Evolutionary conservation across 192 early-diverging fungal genomes (phyloP).

Genomic region (Backusella morwellensis): DNA sequence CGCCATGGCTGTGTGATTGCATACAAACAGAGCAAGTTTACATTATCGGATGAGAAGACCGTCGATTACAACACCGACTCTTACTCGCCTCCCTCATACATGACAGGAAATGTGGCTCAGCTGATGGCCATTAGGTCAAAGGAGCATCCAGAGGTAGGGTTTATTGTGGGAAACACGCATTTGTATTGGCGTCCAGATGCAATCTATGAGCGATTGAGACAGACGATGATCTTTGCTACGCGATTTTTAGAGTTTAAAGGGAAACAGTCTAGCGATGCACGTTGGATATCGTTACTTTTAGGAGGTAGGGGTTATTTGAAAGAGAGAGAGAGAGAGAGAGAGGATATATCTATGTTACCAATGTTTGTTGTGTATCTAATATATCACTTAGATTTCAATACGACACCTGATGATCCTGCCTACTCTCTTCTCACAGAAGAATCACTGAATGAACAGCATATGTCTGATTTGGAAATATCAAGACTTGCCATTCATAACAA

Average conservation of each 20-base stretch:
- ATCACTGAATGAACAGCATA: constrained; percentile 6
- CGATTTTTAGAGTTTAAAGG: background rate
- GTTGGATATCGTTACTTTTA: constrained; percentile 17
- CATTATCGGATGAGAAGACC: background rate
- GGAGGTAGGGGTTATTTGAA: constrained; percentile 18
- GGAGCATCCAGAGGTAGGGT: background rate
- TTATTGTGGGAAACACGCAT: constrained; percentile 38
- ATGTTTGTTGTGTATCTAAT: background rate
- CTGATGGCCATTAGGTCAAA: constrained; percentile 18
- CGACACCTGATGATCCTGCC: constrained; percentile 22
- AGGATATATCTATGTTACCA: background rate
- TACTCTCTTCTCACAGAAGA: constrained; percentile 17
- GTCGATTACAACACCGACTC: constrained; percentile 29
- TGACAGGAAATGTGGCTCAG: constrained; percentile 35
- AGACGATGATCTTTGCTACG: constrained; percentile 18
- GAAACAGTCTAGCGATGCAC: background rate
- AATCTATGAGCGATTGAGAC: constrained; percentile 34
- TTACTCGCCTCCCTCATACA: constrained; percentile 11
- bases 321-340: background rate
- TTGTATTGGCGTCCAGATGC: constrained; percentile 36
- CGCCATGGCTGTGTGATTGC: constrained; percentile 35
- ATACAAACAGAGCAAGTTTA: constrained; percentile 15
- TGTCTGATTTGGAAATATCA: constrained; percentile 15
- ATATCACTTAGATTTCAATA: constrained; percentile 24
- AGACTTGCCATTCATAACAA: background rate